Percentiles rank a stretch among this genome's conserved stretches.
Conservation (phyloP, 2,329 filamentous ascomycete genomes). For the Pseudodiploospora longispora region DNA sequence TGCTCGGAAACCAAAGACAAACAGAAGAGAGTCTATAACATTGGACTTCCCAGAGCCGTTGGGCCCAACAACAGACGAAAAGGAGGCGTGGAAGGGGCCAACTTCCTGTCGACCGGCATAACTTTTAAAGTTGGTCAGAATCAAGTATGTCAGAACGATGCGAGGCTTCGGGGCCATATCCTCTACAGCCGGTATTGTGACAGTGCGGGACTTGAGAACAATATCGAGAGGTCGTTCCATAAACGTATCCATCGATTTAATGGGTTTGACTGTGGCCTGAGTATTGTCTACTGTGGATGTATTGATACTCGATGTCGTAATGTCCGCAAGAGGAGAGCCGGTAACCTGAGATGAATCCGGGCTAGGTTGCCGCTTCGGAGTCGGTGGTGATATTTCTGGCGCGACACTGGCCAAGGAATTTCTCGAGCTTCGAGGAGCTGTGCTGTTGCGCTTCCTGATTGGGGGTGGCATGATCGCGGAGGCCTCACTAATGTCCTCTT, state of each 20-base stretch:
- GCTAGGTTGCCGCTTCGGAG: conserved; percentile 41
- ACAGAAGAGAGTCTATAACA: conserved; percentile 93
- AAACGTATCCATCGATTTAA: conserved; percentile 68
- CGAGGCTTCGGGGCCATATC: conserved; percentile 71
- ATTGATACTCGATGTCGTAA: conserved; percentile 61
- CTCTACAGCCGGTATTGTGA: conserved; percentile 61
- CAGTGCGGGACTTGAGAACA: conserved; percentile 73
- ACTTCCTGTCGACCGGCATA: conserved; percentile 94
- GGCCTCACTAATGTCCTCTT: conserved; percentile 14
- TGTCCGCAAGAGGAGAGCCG: conserved; percentile 60
- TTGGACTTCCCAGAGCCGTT: conserved; percentile 99
- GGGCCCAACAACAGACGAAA: conserved; percentile 94
- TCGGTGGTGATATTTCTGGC: neutral
- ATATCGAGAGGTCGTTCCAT: conserved; percentile 92
- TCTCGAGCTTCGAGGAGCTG: conserved; percentile 33
- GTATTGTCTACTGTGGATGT: conserved; percentile 19
- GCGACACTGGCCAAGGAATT: conserved; percentile 24
- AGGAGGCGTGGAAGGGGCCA: conserved; percentile 92
- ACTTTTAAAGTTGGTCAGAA: conserved; percentile 97
- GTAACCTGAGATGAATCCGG: conserved; percentile 45
- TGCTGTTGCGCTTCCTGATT: conserved; percentile 62
- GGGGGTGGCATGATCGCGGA: conserved; percentile 33
- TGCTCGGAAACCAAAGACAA: conserved; percentile 97
- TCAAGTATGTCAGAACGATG: conserved; percentile 85
- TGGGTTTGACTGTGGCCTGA: conserved; percentile 51